Evolutionary conservation across 768 basidiomycete species (phyloP).

Genomic region (Tylopilus subfusipes): DNA sequence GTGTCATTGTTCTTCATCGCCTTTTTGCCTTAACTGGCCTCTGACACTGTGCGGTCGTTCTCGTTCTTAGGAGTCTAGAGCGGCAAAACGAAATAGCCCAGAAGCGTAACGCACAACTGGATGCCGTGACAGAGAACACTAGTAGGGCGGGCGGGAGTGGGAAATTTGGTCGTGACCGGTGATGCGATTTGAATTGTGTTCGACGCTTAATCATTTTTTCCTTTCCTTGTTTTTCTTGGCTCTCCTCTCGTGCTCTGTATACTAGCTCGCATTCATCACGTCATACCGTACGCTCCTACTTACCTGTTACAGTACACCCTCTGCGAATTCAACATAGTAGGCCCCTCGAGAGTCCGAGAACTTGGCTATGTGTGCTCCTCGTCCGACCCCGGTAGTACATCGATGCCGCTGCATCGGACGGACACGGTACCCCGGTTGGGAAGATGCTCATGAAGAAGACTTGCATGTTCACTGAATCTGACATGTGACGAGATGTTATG

Average conservation of each 20-base stretch:
- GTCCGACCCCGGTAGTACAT: neutral
- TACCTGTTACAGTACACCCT: conserved; percentile 5
- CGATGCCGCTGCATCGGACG: neutral
- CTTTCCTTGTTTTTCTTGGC: neutral
- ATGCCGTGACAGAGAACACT: conserved; percentile 30
- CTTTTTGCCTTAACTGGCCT: neutral
- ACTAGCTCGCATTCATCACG: conserved; percentile 1
- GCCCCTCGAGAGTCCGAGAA: neutral
- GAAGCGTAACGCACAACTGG: conserved; percentile 51
- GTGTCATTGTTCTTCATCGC: conserved; percentile 35
- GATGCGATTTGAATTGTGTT: neutral
- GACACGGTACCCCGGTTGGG: neutral
- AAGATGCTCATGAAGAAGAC: neutral
- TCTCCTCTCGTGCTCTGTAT: conserved; percentile 13
- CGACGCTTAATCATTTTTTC: neutral
- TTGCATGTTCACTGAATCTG: neutral
- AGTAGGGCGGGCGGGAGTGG: conserved; percentile 19
- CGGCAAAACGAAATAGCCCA: conserved; percentile 77
- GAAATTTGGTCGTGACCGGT: conserved; percentile 22
- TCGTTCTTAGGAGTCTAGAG: conserved; percentile 58
- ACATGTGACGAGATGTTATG: neutral
- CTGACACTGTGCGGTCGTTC: neutral
- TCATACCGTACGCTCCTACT: conserved; percentile 16
- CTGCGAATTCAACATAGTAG: neutral
- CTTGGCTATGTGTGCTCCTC: neutral